Evolutionary conservation across 371 early-diverging fungal species (phyloP).

Genomic region (Apophysomyces elegans): DNA sequence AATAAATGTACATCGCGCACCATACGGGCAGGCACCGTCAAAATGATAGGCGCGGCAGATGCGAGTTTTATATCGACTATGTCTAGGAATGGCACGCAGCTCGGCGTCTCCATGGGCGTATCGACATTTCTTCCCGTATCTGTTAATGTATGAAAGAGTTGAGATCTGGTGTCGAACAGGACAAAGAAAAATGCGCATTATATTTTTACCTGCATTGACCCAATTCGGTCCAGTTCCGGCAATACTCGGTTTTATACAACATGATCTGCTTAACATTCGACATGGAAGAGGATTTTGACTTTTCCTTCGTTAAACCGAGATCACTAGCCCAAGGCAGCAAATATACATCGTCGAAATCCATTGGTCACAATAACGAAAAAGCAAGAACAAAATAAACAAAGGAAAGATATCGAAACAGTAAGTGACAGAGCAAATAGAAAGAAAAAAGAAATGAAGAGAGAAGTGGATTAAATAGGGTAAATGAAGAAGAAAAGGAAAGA

Average conservation of each 20-base stretch:
- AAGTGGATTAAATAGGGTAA: neutral
- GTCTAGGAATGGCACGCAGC: slow-evolving; percentile 78
- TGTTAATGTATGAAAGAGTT: slow-evolving; percentile 10
- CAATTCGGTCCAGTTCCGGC: slow-evolving; percentile 87
- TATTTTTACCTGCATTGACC: slow-evolving; percentile 78
- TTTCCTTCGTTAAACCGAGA: neutral
- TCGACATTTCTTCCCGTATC: slow-evolving; percentile 91
- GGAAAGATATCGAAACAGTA: neutral
- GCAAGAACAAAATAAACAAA: neutral
- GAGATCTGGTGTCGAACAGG: neutral
- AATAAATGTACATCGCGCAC: slow-evolving; percentile 91
- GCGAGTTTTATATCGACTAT: slow-evolving; percentile 91
- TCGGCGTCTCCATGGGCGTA: slow-evolving; percentile 89
- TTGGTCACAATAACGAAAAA: neutral
- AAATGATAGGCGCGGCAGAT: slow-evolving; percentile 84
- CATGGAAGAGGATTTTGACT: neutral
- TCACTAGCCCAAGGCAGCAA: slow-evolving; percentile 6
- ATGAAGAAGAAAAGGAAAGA: neutral
- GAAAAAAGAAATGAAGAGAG: neutral
- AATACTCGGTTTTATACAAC: slow-evolving; percentile 97
- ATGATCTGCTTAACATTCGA: slow-evolving; percentile 55
- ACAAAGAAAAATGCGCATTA: neutral
- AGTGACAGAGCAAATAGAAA: neutral
- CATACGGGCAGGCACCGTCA: slow-evolving; percentile 89
- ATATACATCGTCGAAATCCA: neutral